Evolutionary conservation across 179 eudicot genomes (phyloP).

Genomic region (Spinacia oleracea): DNA sequence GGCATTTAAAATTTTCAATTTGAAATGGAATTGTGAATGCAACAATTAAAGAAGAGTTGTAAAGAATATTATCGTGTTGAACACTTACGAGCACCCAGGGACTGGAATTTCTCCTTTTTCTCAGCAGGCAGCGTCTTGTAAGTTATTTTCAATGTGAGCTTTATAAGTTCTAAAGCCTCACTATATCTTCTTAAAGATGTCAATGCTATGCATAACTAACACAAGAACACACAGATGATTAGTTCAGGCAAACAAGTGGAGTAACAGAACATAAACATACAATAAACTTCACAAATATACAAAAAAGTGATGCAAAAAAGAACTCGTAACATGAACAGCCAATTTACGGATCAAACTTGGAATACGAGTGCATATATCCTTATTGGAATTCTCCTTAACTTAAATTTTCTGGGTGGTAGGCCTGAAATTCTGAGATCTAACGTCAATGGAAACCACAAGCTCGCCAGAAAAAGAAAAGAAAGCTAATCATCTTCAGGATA

Average conservation of each 20-base stretch:
- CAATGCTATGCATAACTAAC: constrained; percentile 71
- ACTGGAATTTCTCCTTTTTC: constrained; percentile 69
- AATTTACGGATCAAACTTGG: not conserved
- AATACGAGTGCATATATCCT: too few relatives aligned
- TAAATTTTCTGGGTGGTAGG: too few relatives aligned
- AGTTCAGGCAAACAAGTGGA: not conserved
- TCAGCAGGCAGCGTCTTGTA: constrained; percentile 53
- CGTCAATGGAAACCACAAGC: too few relatives aligned
- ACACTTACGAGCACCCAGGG: constrained; percentile 86
- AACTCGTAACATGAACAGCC: constrained; percentile 1
- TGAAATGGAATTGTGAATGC: not conserved
- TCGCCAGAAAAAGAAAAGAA: too few relatives aligned
- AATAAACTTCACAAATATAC: not conserved
- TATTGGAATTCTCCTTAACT: too few relatives aligned
- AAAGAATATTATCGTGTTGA: not conserved
- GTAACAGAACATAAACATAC: not conserved
- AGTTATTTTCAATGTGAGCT: constrained; percentile 57
- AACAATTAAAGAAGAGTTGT: not conserved
- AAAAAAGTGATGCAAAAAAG: not conserved
- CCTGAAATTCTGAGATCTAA: too few relatives aligned
- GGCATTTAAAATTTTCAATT: not conserved
- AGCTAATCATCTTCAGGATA: too few relatives aligned
- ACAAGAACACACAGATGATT: constrained; percentile 19
- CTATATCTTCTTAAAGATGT: constrained; percentile 62
- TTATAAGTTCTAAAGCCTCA: constrained; percentile 75